Base-by-base conservation (phyloP, 306 rosid genomes). In the Lathyrus tuberosus region DNA sequence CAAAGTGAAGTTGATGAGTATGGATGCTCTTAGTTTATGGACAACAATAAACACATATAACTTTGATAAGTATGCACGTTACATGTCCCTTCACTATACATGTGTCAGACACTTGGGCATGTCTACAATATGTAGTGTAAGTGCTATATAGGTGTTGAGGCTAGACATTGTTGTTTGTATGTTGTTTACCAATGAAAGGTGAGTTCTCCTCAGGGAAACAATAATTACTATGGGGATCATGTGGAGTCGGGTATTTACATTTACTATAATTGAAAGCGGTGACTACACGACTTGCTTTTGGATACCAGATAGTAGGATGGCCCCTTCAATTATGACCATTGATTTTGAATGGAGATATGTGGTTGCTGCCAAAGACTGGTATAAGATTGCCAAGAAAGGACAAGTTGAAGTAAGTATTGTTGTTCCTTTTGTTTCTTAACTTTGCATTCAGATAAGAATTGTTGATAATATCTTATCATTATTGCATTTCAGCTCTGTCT, bases 301-400 rank as follows among this genome's bases (percentile, higher is more conserved):
- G 90, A 84, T 82, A 10, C 75, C 79, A 0, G 91, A 81, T 10
- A 83, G 71, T 70, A 82, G 67, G 78, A 83, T 81, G 30, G 69
- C 44, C 51, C 57, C 77, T 0, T 8, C 54, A 3, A 66, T 38
- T 1, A 81, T 90, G 72, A 75, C 84, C 0, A 10, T 94, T 65
- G 97, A 94, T 28, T 83, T 94, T 54, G 99, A 94, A 5, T 94
- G 97, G 96, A 88, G 77, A 77, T 85, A 89, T 51, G 97, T 96
- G 35, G 79, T 94, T 82, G 88, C 95, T 56, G 88, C 99, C 20
- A 86, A 79, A 62, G 97, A 88, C 75, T 94, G 99, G 99, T 77
- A 97, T 51, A 88, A 84, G 53, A 91, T 94, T 85, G 99, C 97
- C 74, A 90, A 87, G 89, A 90, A 86, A 79, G 97, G 97, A 61